A percentile compares a stretch with the other conserved stretches of the same genome.
Evolutionary conservation across 306 rosid genomes (phyloP).

Genomic region (Cicer cuneatum): DNA sequence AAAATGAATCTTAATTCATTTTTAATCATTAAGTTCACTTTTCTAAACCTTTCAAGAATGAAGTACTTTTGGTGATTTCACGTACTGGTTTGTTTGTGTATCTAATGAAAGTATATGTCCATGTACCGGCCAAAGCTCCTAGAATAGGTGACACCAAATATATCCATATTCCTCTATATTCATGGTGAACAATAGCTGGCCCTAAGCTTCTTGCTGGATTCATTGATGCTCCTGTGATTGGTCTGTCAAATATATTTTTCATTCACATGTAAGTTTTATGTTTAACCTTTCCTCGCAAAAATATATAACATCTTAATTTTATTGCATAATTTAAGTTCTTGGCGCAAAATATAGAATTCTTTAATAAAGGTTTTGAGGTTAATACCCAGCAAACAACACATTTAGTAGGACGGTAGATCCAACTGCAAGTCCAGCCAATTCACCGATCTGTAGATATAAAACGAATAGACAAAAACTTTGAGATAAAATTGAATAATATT

Average conservation of each 20-base stretch:
- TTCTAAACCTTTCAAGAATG: neutral
- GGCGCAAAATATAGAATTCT: neutral
- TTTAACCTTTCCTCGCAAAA: neutral
- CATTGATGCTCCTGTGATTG: conserved; percentile 14
- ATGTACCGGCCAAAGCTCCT: conserved; percentile 2
- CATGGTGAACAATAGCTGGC: neutral
- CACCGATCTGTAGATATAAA: conserved; percentile 61
- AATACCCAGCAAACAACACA: conserved; percentile 76
- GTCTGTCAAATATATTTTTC: too few relatives aligned
- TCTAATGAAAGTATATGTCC: neutral
- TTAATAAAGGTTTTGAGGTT: neutral
- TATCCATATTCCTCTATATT: neutral
- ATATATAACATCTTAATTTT: neutral
- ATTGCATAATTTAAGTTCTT: neutral
- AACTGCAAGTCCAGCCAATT: conserved; percentile 81
- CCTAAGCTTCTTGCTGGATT: conserved; percentile 5
- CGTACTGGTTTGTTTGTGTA: neutral
- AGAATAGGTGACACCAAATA: neutral
- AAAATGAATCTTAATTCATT: neutral
- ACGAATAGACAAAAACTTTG: too few relatives aligned
- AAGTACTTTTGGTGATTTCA: neutral
- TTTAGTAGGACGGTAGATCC: conserved; percentile 37
- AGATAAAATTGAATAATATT: too few relatives aligned
- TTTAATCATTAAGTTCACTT: neutral
- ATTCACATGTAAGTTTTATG: too few relatives aligned